phyloP scores from a whole-genome alignment of 2,329 filamentous ascomycete species.

The Lachnellula hyalina region DNA sequence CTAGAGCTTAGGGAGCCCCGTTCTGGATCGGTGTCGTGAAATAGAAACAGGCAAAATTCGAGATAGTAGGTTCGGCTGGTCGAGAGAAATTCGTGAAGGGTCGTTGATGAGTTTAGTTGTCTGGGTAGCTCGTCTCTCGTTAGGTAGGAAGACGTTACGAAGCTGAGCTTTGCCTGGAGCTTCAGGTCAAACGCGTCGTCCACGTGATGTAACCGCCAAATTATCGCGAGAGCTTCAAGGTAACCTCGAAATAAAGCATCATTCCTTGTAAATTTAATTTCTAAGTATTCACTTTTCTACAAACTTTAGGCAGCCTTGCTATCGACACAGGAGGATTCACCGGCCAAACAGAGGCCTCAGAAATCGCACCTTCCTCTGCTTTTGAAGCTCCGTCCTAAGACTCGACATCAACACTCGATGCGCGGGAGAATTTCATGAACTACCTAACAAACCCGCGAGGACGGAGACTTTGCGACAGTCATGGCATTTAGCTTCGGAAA shows the following conservation, averaged over 20 bases:
- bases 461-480: slow-evolving; percentile 36
- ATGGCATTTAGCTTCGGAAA: slow-evolving; percentile 64
- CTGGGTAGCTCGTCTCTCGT: neutral
- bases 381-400: neutral
- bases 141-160: slow-evolving; percentile 2
- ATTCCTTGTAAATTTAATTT: neutral
- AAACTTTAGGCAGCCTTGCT: neutral
- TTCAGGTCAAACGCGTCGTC: slow-evolving; percentile 1
- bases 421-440: slow-evolving; percentile 28
- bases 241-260: neutral
- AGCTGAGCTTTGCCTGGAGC: slow-evolving; percentile 5
- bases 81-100: neutral
- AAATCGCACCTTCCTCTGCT: neutral
- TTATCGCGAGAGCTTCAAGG: neutral
- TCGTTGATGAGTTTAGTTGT: slow-evolving; percentile 1
- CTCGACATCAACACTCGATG: slow-evolving; percentile 23
- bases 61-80: neutral
- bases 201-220: neutral
- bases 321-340: neutral
- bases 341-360: neutral
- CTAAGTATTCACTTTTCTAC: neutral
- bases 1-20: slow-evolving; percentile 16
- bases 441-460: slow-evolving; percentile 30
- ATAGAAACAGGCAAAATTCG: neutral
- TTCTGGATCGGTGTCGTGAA: neutral